Conservation (phyloP, 345 rosid species). For the Abelmoschus esculentus region DNA sequence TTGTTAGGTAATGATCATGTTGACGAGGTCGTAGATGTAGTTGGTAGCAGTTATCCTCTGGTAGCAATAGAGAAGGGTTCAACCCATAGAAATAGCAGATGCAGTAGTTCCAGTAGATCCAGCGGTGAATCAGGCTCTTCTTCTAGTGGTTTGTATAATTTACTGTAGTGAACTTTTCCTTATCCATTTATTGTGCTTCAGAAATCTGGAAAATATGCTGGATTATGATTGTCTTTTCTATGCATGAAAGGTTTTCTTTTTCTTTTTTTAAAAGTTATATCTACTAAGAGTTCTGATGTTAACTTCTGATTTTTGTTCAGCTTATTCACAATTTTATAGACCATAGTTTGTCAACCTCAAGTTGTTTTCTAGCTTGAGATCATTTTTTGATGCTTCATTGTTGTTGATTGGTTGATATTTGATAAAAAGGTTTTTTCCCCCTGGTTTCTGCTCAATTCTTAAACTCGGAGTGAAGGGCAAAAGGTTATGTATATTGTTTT, state of each 20-base stretch:
- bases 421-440: neutral
- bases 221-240: neutral
- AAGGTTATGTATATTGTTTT: neutral
- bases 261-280: neutral
- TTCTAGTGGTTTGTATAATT: conserved; percentile 54
- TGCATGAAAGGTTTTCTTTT: neutral
- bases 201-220: neutral
- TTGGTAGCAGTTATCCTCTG: conserved; percentile 67
- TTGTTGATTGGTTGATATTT: conserved; percentile 3
- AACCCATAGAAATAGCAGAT: conserved; percentile 41
- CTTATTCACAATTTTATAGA: neutral
- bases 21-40: conserved; percentile 74
- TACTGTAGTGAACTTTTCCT: conserved; percentile 22
- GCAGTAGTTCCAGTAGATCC: conserved; percentile 64
- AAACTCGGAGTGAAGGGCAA: neutral
- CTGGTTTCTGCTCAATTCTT: neutral
- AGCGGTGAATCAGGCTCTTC: conserved; percentile 73
- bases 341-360: neutral
- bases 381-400: neutral
- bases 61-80: conserved; percentile 57
- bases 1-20: conserved; percentile 48
- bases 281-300: neutral
- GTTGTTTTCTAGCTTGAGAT: neutral
- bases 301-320: neutral
- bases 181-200: neutral